Evolutionary conservation across 2,329 filamentous ascomycete species (phyloP), one percentile per base, ranked within the genome.

Genomic region (Fusarium begoniae): DNA sequence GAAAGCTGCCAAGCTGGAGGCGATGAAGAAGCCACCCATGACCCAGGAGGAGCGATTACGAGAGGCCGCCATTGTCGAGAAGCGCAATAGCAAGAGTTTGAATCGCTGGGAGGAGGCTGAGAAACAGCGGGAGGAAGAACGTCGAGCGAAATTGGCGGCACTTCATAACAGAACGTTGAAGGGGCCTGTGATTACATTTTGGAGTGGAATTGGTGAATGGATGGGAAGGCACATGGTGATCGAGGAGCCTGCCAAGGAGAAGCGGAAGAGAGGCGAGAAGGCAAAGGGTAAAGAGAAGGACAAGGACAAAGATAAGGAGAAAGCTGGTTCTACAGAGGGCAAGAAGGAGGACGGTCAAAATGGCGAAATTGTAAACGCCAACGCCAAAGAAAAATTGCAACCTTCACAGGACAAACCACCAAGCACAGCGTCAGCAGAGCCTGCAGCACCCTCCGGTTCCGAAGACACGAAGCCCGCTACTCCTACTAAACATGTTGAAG

Each of bases 91-190:
- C 76, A 97, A 94, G 87, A 98, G 93, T 82, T 84, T 98, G 79
- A 98, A 96, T 79, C 89, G 94, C 63, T 98, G 96, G 95, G 95
- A 98, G 82, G 93, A 94, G 81, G 94, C 94, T 12, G 96, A 99
- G 84, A 95, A 94, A 83, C 91, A 93, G 80, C 91, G 96, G 66
- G 93, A 95, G 75, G 94, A 96, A 77, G 93, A 97, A 79, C 89
- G 96, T 70, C 89, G 91, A 73, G 93, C 91, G 45, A 96, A 93
- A 83, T 86, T 98, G 54, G 95, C 96, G 44, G 96, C 96, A 20
- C 86, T 98, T 76, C 93, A 97, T 78, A 94, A 95, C 80, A 90
- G 95, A 55, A 94, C 93, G 57, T 88, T 98, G 14, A 92, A 96
- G 61, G 96, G 96, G 0, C 94, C 96, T 0, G 94, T 98, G 17